A percentile compares a stretch with the other conserved stretches of the same genome.
These are phyloP conservation scores for Trametes sp. DNA, from an alignment of 1,284 basidiomycete species.

Conservation along the genomic window DNA sequence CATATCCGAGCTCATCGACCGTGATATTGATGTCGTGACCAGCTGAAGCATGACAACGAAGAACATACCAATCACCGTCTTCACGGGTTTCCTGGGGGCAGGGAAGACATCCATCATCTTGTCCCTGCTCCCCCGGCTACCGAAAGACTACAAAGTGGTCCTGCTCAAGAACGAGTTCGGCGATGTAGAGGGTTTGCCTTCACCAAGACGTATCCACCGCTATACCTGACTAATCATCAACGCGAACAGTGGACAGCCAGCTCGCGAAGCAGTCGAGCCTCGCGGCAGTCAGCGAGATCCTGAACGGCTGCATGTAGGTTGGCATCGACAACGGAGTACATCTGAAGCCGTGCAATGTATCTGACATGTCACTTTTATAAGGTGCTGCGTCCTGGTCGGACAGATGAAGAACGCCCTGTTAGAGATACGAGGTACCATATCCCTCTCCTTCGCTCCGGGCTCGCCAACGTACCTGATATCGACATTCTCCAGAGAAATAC, in stretches of 20 bases:
- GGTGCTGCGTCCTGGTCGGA: constrained; percentile 91
- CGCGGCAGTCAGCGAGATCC: constrained; percentile 86
- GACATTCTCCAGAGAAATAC: constrained; percentile 77
- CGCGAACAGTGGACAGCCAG: constrained; percentile 78
- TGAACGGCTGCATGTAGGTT: constrained; percentile 90
- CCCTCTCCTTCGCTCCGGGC: no score
- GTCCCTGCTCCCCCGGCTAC: constrained; percentile 80
- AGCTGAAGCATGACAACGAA: neutral
- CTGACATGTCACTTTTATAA: constrained; percentile 37
- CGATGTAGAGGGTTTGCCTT: constrained; percentile 73
- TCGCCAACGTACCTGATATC: no score
- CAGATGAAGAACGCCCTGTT: constrained; percentile 89
- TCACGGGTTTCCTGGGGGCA: constrained; percentile 82
- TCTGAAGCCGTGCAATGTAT: neutral
- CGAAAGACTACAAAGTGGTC: constrained; percentile 84
- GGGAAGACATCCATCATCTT: constrained; percentile 82
- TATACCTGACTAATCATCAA: neutral
- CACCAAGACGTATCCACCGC: no score
- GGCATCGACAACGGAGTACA: neutral
- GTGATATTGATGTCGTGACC: no score
- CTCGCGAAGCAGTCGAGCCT: constrained; percentile 85
- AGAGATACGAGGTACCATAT: constrained; percentile 79
- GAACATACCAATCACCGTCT: constrained; percentile 81
- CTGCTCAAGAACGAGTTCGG: constrained; percentile 92
- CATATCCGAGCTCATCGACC: no score